Conservation (phyloP, 2,329 filamentous ascomycete species). For the Tricladium varicosporioides region DNA sequence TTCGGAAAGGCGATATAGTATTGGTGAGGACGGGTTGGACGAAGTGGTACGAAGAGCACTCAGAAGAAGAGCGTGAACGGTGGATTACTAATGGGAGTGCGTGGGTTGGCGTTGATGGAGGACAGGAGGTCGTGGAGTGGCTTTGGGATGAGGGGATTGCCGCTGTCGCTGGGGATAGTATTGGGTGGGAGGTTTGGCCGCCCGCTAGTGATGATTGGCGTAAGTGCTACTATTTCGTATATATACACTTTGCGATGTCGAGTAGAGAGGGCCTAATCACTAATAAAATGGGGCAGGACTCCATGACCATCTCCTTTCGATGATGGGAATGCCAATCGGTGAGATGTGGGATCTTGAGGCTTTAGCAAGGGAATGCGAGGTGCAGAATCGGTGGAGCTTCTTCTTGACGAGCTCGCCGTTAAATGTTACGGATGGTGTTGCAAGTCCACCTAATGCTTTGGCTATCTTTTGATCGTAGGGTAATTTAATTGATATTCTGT, state of each 20-base stretch:
- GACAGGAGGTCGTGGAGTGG: slow-evolving; percentile 15
- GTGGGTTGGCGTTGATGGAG: not conserved
- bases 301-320: slow-evolving; percentile 17
- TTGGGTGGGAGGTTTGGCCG: slow-evolving; percentile 34
- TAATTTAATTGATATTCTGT: not conserved
- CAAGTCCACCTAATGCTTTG: slow-evolving; percentile 46
- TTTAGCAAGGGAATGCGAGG: slow-evolving; percentile 50
- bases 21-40: slow-evolving; percentile 34
- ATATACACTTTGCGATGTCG: not conserved
- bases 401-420: slow-evolving; percentile 57
- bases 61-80: not conserved
- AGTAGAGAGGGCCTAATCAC: not conserved
- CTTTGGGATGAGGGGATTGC: slow-evolving; percentile 37
- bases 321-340: slow-evolving; percentile 23
- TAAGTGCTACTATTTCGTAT: slow-evolving; percentile 1
- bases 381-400: slow-evolving; percentile 53
- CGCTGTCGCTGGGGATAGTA: slow-evolving; percentile 41
- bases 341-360: slow-evolving; percentile 37
- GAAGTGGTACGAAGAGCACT: not conserved
- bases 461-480: slow-evolving; percentile 24
- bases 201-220: slow-evolving; percentile 39
- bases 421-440: slow-evolving; percentile 51
- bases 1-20: slow-evolving; percentile 35
- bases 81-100: not conserved
- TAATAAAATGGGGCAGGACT: not conserved